Evolutionary conservation across 495 filamentous ascomycete species (phyloP).

Genomic region (Penicillium coprophilum): DNA sequence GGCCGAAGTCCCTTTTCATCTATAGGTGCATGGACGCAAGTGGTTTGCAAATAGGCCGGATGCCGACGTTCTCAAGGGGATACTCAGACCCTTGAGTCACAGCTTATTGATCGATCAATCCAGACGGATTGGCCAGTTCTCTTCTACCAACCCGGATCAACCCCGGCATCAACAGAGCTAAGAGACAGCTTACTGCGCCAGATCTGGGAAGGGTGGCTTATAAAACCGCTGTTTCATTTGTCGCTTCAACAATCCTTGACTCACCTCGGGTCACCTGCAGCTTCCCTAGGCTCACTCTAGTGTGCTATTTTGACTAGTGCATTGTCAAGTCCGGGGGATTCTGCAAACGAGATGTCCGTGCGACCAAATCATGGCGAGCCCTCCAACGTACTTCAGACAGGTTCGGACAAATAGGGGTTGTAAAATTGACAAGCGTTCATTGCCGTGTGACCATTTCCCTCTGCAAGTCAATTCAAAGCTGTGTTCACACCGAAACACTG

Average conservation of each 20-base stretch:
- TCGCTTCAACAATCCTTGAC: slow-evolving; percentile 22
- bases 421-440: neutral
- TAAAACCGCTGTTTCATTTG: slow-evolving; percentile 25
- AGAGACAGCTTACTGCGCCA: slow-evolving; percentile 6
- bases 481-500: slow-evolving; percentile 15
- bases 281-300: slow-evolving; percentile 26
- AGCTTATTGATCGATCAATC: slow-evolving; percentile 2
- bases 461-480: neutral
- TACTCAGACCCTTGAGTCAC: slow-evolving; percentile 4
- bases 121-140: neutral
- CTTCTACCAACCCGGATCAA: neutral
- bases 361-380: slow-evolving; percentile 6
- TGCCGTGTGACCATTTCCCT: neutral
- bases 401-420: neutral
- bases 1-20: neutral
- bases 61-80: neutral
- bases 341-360: slow-evolving; percentile 37
- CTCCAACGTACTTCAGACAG: neutral
- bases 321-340: slow-evolving; percentile 29
- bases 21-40: neutral
- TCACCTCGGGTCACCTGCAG: slow-evolving; percentile 36
- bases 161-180: neutral
- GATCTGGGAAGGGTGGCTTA: slow-evolving; percentile 14
- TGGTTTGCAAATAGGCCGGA: slow-evolving; percentile 3
- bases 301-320: slow-evolving; percentile 20